phyloP scores from a whole-genome alignment of 768 basidiomycete species.

The Leccinum truebloodii region DNA sequence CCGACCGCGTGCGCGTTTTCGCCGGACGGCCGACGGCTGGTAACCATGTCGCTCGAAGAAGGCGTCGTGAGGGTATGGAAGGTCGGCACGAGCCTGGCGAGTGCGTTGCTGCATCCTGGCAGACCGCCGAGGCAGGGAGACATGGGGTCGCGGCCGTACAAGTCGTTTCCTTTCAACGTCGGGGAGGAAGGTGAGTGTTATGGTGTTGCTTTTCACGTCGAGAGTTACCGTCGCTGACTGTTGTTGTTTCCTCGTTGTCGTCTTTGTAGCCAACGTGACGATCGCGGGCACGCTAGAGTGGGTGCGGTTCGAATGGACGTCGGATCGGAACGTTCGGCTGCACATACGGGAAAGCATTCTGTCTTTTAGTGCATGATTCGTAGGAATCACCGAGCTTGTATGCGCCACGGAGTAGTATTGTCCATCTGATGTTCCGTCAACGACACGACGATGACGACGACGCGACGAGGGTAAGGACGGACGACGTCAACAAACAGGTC shows the following conservation, averaged over 20 bases:
- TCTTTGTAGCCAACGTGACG: conserved; percentile 49
- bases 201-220: neutral
- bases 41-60: conserved; percentile 87
- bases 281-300: conserved; percentile 66
- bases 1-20: conserved; percentile 90
- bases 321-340: conserved; percentile 79
- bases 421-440: neutral
- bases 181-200: conserved; percentile 72
- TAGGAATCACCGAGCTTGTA: neutral
- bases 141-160: conserved; percentile 82
- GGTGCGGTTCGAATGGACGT: conserved; percentile 83
- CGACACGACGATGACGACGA: too few relatives aligned
- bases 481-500: too few relatives aligned
- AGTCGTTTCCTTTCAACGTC: conserved; percentile 82
- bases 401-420: neutral
- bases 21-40: conserved; percentile 86
- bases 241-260: neutral
- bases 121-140: conserved; percentile 90
- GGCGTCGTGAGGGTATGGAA: conserved; percentile 91
- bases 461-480: too few relatives aligned
- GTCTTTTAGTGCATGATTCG: conserved; percentile 75
- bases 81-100: conserved; percentile 85
- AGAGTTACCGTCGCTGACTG: neutral
- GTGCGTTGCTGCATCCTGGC: conserved; percentile 82
- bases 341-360: conserved; percentile 79